A percentile compares a stretch with the other conserved stretches of the same genome.
Conservation (phyloP, 2,329 filamentous ascomycete genomes). For the Nemania diffusa region DNA sequence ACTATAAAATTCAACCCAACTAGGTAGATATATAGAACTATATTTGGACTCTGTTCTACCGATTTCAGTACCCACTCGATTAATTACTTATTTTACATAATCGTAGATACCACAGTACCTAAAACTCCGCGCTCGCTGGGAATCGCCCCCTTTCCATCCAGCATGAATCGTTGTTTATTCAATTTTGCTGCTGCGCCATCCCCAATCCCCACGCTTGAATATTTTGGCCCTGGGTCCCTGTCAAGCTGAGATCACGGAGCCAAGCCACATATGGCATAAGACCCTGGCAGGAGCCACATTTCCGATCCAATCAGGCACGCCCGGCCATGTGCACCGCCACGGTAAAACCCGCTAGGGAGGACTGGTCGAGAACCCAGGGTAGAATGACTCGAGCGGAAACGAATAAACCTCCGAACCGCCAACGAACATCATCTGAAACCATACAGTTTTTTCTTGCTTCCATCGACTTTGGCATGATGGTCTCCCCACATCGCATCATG, state of each 20-base stretch:
- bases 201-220: conserved; percentile 12
- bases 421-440: conserved; percentile 27
- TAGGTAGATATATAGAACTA: too few species aligned
- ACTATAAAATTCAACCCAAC: too few species aligned
- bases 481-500: conserved; percentile 28
- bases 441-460: not conserved
- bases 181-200: conserved; percentile 23
- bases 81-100: not conserved
- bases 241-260: conserved; percentile 22
- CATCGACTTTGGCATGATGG: conserved; percentile 21
- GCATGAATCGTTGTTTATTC: not conserved
- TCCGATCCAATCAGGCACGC: conserved; percentile 21
- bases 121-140: not conserved
- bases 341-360: not conserved
- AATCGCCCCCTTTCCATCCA: conserved; percentile 8
- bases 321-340: conserved; percentile 28
- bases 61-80: not conserved
- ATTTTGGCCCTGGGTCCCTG: conserved; percentile 4
- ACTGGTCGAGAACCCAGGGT: not conserved
- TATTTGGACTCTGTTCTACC: too few species aligned
- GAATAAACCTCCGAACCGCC: conserved; percentile 17
- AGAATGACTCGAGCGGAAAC: conserved; percentile 10
- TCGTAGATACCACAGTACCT: too few species aligned
- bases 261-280: conserved; percentile 29
- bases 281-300: not conserved